These are phyloP conservation scores for Azolla pinnata DNA, from an alignment of 75 land plant genomes.

Conservation along the genomic window DNA sequence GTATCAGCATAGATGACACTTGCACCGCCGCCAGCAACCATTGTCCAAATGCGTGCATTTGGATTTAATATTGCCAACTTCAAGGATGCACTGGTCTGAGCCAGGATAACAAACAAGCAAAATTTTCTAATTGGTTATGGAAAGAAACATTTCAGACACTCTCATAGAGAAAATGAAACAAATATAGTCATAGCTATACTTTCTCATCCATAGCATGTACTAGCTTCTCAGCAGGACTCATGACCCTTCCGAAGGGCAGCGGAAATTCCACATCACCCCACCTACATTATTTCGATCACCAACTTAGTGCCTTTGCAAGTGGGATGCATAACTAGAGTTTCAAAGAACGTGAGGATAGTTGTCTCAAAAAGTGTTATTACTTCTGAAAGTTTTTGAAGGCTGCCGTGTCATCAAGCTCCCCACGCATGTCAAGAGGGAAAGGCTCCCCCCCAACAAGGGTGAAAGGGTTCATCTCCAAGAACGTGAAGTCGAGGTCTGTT, in stretches of 20 bases:
- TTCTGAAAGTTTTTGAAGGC: constrained; percentile 90
- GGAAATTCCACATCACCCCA: constrained; percentile 92
- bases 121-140: not conserved
- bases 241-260: constrained; percentile 87
- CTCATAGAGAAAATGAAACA: too few relatives aligned
- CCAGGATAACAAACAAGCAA: not conserved
- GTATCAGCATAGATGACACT: constrained; percentile 98
- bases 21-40: constrained; percentile 99
- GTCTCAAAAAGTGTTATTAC: constrained; percentile 24
- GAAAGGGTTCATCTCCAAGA: constrained; percentile 95
- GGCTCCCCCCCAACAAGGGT: constrained; percentile 82
- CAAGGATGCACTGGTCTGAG: constrained; percentile 90
- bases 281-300: constrained; percentile 16
- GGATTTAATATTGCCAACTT: constrained; percentile 84
- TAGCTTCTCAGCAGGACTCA: constrained; percentile 71
- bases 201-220: constrained; percentile 84
- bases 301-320: not conserved
- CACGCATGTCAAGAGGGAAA: constrained; percentile 94
- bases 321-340: not conserved
- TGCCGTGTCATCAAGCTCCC: constrained; percentile 96
- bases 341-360: not conserved
- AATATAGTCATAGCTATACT: constrained; percentile 25
- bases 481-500: constrained; percentile 86
- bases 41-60: constrained; percentile 94
- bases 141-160: not conserved